Percentiles rank a stretch among this genome's conserved stretches.
phyloP scores from a whole-genome alignment of 805 yeast species.

The Wickerhamomyces bovis region DNA sequence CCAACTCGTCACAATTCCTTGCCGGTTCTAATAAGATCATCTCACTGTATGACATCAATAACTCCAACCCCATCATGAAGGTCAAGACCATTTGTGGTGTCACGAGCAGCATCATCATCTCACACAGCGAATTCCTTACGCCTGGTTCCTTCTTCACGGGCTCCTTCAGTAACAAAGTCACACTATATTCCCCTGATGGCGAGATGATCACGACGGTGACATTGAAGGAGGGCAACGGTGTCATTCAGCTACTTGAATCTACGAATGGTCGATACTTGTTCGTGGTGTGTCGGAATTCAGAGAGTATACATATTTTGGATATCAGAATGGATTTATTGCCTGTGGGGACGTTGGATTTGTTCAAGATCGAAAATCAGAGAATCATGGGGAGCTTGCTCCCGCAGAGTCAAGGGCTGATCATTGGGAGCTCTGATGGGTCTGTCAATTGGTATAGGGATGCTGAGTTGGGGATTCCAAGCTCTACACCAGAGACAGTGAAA shows the following conservation, averaged over 20 bases:
- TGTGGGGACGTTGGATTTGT: constrained; percentile 7
- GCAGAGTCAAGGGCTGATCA: constrained; percentile 22
- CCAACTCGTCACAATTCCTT: constrained; percentile 19
- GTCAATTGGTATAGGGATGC: constrained; percentile 20
- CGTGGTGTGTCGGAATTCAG: constrained; percentile 26
- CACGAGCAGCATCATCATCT: constrained; percentile 13
- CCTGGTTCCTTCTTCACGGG: constrained; percentile 23
- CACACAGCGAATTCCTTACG: constrained; percentile 9
- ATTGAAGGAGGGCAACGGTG: constrained; percentile 25
- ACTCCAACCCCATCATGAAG: constrained; percentile 17
- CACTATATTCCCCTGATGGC: constrained; percentile 24
- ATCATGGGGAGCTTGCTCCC: constrained; percentile 18
- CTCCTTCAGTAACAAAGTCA: constrained; percentile 27
- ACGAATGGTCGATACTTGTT: constrained; percentile 32
- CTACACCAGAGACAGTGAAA: not conserved
- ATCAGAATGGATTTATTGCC: constrained; percentile 24
- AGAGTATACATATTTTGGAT: constrained; percentile 30
- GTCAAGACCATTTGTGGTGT: constrained; percentile 12
- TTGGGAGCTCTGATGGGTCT: constrained; percentile 22
- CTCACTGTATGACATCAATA: constrained; percentile 25
- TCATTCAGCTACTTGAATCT: constrained; percentile 30
- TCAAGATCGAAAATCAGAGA: constrained; percentile 18
- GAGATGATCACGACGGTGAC: constrained; percentile 12
- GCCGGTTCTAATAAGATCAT: constrained; percentile 28
- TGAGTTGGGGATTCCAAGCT: constrained; percentile 14